A percentile compares a stretch with the other conserved stretches of the same genome.
Evolutionary conservation across 345 rosid species (phyloP).

Genomic region (Litchi chinensis): DNA sequence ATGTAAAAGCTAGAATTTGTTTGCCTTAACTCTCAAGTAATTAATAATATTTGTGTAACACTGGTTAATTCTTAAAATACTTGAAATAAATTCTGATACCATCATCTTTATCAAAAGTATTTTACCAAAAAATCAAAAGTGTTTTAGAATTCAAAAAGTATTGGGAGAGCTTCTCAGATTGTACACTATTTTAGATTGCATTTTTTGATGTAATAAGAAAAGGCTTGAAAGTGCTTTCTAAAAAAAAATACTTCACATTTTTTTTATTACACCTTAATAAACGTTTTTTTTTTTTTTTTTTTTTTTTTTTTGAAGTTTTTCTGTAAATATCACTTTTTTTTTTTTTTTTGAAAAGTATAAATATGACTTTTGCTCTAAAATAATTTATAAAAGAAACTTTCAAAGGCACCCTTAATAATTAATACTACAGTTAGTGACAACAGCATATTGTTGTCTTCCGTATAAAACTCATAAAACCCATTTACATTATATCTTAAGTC

Average conservation of each 20-base stretch:
- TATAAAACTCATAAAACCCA: slow-evolving; percentile 10
- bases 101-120: too few relatives aligned
- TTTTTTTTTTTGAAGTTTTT: too few relatives aligned
- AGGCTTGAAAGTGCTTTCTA: background rate
- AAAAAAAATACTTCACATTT: too few relatives aligned
- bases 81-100: background rate
- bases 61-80: background rate
- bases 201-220: background rate
- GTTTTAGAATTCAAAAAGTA: background rate
- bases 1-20: background rate
- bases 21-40: background rate
- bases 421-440: slow-evolving; percentile 37
- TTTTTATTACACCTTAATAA: background rate
- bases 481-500: slow-evolving; percentile 22
- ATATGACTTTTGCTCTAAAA: too few relatives aligned
- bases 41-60: background rate
- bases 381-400: background rate
- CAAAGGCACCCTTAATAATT: background rate
- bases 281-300: too few relatives aligned
- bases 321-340: too few relatives aligned
- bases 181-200: background rate
- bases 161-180: background rate
- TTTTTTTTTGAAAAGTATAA: too few relatives aligned
- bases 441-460: slow-evolving; percentile 42
- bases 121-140: background rate